A percentile compares a stretch with the other conserved stretches of the same genome.
These are phyloP conservation scores for Dryas integrifolia DNA, from an alignment of 331 rosid genomes.

Conservation along the genomic window DNA sequence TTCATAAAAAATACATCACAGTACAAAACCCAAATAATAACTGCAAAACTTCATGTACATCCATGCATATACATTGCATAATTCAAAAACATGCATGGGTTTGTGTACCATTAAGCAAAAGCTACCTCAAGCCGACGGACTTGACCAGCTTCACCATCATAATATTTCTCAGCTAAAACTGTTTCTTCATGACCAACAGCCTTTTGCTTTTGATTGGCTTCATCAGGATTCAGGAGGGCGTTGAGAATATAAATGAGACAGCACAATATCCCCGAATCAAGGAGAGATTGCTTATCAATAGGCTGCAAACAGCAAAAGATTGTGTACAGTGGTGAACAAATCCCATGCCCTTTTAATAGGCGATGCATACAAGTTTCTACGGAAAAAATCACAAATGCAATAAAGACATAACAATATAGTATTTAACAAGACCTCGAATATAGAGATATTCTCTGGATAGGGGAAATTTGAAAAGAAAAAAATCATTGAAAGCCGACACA, in stretches of 20 bases:
- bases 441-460: background rate
- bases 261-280: slow-evolving; percentile 97
- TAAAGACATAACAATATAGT: background rate
- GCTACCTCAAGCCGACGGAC: slow-evolving; percentile 81
- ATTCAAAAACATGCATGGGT: background rate
- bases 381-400: too few species aligned
- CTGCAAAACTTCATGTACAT: background rate
- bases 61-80: background rate
- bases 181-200: slow-evolving; percentile 46
- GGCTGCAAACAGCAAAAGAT: slow-evolving; percentile 59
- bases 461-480: background rate
- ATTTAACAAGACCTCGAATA: background rate
- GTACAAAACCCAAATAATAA: background rate
- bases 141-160: slow-evolving; percentile 47
- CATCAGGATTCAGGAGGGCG: slow-evolving; percentile 83
- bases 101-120: slow-evolving; percentile 27
- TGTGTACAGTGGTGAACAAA: background rate
- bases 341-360: background rate
- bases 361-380: background rate
- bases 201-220: slow-evolving; percentile 47
- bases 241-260: slow-evolving; percentile 90
- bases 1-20: slow-evolving; percentile 13
- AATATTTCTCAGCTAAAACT: slow-evolving; percentile 36
- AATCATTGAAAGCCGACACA: slow-evolving; percentile 4
- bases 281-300: slow-evolving; percentile 94